These are phyloP conservation scores for Apostasia shenzhenica DNA, from an alignment of 106 monocot species.

Conservation along the genomic window DNA sequence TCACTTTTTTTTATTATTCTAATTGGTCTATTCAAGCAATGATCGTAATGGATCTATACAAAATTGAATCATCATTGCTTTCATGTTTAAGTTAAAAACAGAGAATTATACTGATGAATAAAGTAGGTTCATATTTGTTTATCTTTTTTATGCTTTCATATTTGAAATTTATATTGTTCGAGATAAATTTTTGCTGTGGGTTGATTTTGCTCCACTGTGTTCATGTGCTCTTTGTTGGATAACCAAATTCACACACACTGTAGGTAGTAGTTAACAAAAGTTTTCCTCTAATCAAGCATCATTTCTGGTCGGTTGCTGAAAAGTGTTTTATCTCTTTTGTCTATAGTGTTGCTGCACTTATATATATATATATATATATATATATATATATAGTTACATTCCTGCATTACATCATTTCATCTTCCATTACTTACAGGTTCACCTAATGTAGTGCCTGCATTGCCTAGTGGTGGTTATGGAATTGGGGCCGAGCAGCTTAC, in stretches of 20 bases:
- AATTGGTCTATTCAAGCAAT: not conserved
- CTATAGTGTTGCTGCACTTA: too few species aligned
- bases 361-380: too few species aligned
- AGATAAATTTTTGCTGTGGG: not conserved
- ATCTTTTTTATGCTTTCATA: too few species aligned
- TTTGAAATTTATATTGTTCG: not conserved
- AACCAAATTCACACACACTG: too few species aligned
- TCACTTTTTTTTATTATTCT: not conserved
- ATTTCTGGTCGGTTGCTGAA: too few species aligned
- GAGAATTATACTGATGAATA: too few species aligned
- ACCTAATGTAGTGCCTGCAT: not conserved
- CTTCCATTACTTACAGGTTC: not conserved
- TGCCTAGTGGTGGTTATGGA: conserved; percentile 32
- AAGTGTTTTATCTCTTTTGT: too few species aligned
- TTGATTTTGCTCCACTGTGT: not conserved
- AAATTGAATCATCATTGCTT: not conserved
- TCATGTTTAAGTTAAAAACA: not conserved
- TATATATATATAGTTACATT: not conserved
- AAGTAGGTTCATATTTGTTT: too few species aligned
- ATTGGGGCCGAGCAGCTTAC: conserved; percentile 62
- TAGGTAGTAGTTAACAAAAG: too few species aligned
- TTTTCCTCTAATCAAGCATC: too few species aligned
- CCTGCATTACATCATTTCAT: not conserved
- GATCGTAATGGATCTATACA: too few species aligned
- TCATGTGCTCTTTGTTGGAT: not conserved